Evolutionary conservation across 1,139 yeast species (phyloP).

Genomic region (Protomyces inundatus): DNA sequence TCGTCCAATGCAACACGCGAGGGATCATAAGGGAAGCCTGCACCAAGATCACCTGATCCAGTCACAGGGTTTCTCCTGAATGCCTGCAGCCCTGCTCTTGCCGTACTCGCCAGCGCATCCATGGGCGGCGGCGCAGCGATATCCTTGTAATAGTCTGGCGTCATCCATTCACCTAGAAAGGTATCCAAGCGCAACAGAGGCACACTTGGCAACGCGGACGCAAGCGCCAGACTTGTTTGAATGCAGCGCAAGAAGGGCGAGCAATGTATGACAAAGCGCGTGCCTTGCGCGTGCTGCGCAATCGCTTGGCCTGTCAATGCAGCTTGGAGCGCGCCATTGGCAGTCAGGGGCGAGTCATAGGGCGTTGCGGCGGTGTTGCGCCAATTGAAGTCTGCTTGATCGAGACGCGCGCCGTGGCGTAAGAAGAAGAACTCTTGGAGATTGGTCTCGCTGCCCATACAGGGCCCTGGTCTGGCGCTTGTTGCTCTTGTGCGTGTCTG

Average conservation of each 20-base stretch:
- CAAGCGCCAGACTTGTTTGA: slow-evolving; percentile 39
- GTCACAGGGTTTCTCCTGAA: not conserved
- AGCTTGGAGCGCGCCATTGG: slow-evolving; percentile 37
- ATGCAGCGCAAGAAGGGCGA: slow-evolving; percentile 43
- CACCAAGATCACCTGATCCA: not conserved
- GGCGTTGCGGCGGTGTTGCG: slow-evolving; percentile 38
- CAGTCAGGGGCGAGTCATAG: slow-evolving; percentile 41
- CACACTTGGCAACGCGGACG: slow-evolving; percentile 24
- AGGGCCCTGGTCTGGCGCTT: too few species aligned
- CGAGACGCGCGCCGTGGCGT: slow-evolving; percentile 40
- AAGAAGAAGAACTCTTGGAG: slow-evolving; percentile 35
- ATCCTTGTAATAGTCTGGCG: slow-evolving; percentile 40
- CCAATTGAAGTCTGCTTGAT: slow-evolving; percentile 38
- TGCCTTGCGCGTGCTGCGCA: slow-evolving; percentile 1
- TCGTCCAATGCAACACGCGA: slow-evolving; percentile 31
- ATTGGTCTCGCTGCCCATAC: not conserved
- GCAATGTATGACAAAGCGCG: slow-evolving; percentile 36
- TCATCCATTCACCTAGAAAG: slow-evolving; percentile 43
- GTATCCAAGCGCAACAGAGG: slow-evolving; percentile 37
- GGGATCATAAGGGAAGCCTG: not conserved
- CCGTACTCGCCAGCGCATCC: slow-evolving; percentile 35
- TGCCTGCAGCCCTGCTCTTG: not conserved
- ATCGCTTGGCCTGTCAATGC: slow-evolving; percentile 31
- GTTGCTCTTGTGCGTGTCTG: too few species aligned
- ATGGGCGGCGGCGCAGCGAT: slow-evolving; percentile 40